Evolutionary conservation across 306 rosid species (phyloP).

Genomic region (Gastrolobium villosum): DNA sequence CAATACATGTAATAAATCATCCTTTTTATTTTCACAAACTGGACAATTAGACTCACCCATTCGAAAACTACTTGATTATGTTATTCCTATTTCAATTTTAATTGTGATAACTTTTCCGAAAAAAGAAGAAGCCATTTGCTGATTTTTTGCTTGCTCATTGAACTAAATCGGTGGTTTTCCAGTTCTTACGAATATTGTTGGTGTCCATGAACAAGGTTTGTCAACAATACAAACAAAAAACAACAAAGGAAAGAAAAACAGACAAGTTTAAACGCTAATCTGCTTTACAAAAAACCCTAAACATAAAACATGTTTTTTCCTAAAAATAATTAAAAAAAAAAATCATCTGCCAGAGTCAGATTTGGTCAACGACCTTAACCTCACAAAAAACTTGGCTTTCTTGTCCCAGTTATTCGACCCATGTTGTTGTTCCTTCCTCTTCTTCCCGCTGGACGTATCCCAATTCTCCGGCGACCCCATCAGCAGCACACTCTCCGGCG

Average conservation of each 20-base stretch:
- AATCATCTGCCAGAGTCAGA: slow-evolving; percentile 72
- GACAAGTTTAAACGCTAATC: not conserved
- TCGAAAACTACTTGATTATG: too few species aligned
- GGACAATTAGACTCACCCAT: too few species aligned
- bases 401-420: slow-evolving; percentile 54
- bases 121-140: too few species aligned
- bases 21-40: too few species aligned
- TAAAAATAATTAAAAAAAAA: not conserved
- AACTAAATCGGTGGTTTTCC: too few species aligned
- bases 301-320: not conserved
- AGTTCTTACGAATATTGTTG: not conserved
- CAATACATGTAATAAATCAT: too few species aligned
- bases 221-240: not conserved
- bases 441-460: slow-evolving; percentile 65
- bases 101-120: too few species aligned
- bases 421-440: slow-evolving; percentile 55
- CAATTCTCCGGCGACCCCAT: slow-evolving; percentile 87
- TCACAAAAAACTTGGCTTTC: slow-evolving; percentile 76
- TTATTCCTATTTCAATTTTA: too few species aligned
- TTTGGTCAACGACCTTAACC: slow-evolving; percentile 87
- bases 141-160: too few species aligned
- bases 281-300: not conserved
- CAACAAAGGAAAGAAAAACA: not conserved
- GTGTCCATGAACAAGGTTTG: not conserved
- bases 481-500: slow-evolving; percentile 83